A percentile compares a stretch with the other conserved stretches of the same genome.
phyloP scores from a whole-genome alignment of 2,329 filamentous ascomycete species.

The Trichoderma breve region DNA sequence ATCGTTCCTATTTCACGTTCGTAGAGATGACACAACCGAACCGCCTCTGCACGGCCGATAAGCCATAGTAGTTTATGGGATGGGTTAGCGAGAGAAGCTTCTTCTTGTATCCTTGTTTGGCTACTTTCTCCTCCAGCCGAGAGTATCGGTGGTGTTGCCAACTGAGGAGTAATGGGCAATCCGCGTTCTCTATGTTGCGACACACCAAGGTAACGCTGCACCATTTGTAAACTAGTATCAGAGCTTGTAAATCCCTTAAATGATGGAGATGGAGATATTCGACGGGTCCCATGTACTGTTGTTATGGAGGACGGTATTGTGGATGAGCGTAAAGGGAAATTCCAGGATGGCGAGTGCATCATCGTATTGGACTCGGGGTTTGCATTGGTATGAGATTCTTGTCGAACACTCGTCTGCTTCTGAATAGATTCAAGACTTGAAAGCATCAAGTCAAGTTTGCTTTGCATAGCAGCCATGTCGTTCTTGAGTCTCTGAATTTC shows the following conservation, averaged over 20 bases:
- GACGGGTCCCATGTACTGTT: background rate
- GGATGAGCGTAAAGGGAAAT: background rate
- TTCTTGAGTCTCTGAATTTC: background rate
- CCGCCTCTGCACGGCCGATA: background rate
- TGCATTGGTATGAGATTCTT: background rate
- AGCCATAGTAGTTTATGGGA: background rate
- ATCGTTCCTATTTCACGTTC: background rate
- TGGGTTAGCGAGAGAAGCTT: background rate
- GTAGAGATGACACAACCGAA: background rate
- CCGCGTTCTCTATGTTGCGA: background rate
- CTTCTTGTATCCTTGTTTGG: background rate
- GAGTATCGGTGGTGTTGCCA: background rate
- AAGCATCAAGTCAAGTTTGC: background rate
- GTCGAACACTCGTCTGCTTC: background rate
- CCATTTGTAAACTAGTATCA: background rate
- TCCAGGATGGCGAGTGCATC: background rate
- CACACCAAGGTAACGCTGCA: background rate
- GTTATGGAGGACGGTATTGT: background rate
- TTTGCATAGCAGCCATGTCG: background rate
- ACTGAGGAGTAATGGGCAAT: background rate
- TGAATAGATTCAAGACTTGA: background rate
- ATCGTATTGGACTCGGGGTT: background rate
- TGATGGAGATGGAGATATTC: background rate
- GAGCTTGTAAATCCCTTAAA: background rate
- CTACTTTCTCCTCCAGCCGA: background rate